phyloP scores from a whole-genome alignment of 441 rosid genomes.

The Viola pubescens region DNA sequence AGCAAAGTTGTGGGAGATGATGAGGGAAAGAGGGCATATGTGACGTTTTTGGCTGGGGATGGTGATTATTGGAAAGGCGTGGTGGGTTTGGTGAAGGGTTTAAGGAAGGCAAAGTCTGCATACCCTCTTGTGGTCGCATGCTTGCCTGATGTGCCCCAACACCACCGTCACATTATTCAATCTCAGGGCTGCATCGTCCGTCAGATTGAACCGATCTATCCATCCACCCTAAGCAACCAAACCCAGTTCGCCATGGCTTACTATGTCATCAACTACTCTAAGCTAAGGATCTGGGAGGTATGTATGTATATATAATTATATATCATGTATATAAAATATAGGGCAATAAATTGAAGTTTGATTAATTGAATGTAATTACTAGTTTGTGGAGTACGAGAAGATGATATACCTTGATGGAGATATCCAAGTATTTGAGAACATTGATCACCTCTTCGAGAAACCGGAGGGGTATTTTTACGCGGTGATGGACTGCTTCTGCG shows the following conservation, averaged over 20 bases:
- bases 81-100: constrained; percentile 69
- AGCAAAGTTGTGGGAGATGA: not conserved
- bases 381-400: constrained; percentile 76
- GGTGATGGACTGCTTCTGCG: constrained; percentile 78
- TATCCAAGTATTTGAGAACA: constrained; percentile 66
- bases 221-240: constrained; percentile 36
- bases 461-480: constrained; percentile 53
- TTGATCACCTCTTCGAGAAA: constrained; percentile 57
- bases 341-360: no score
- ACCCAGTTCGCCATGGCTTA: constrained; percentile 53
- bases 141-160: constrained; percentile 63
- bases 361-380: not conserved
- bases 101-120: constrained; percentile 42
- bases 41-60: constrained; percentile 67
- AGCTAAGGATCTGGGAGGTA: constrained; percentile 79
- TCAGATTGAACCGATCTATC: constrained; percentile 53
- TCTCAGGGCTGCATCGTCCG: constrained; percentile 69
- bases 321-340: no score
- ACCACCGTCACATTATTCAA: constrained; percentile 53
- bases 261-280: constrained; percentile 65
- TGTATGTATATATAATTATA: not conserved
- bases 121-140: constrained; percentile 71
- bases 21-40: constrained; percentile 37
- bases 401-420: constrained; percentile 84
- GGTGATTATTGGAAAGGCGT: constrained; percentile 71